A percentile compares a stretch with the other conserved stretches of the same genome.
phyloP scores from a whole-genome alignment of 148 eudicot genomes.

The Bassia scoparia region DNA sequence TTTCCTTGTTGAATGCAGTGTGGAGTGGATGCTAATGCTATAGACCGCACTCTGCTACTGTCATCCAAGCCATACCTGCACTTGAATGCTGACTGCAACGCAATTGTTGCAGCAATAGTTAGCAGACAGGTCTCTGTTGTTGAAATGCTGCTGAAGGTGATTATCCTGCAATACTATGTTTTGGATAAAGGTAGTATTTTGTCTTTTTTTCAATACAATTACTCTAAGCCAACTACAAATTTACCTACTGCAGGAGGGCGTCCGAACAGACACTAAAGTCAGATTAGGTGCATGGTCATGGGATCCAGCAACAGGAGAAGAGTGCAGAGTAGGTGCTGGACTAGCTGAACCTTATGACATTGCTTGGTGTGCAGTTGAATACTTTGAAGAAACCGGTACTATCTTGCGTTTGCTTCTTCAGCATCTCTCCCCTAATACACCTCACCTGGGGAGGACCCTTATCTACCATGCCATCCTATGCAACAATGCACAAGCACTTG shows the following conservation, averaged over 20 bases:
- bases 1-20: slow-evolving; percentile 29
- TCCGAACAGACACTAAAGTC: slow-evolving; percentile 44
- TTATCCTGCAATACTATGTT: background rate
- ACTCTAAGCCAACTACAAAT: background rate
- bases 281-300: slow-evolving; percentile 74
- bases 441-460: slow-evolving; percentile 60
- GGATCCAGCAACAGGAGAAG: slow-evolving; percentile 58
- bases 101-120: slow-evolving; percentile 62
- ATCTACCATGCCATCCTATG: slow-evolving; percentile 65
- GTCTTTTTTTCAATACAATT: background rate
- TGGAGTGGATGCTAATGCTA: slow-evolving; percentile 61
- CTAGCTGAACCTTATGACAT: slow-evolving; percentile 57
- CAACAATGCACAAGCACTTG: slow-evolving; percentile 42
- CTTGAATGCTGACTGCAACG: slow-evolving; percentile 57
- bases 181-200: background rate
- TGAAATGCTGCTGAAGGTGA: slow-evolving; percentile 48
- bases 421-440: slow-evolving; percentile 42
- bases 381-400: slow-evolving; percentile 58
- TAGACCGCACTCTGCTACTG: slow-evolving; percentile 48
- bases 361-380: slow-evolving; percentile 71
- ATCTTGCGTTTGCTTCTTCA: slow-evolving; percentile 51
- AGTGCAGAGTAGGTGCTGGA: slow-evolving; percentile 68
- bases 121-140: slow-evolving; percentile 52
- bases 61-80: slow-evolving; percentile 63
- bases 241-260: slow-evolving; percentile 33